These are phyloP conservation scores for Amoebophrya sp. DNA, from an alignment of 169 alveolate genomes.

Conservation along the genomic window DNA sequence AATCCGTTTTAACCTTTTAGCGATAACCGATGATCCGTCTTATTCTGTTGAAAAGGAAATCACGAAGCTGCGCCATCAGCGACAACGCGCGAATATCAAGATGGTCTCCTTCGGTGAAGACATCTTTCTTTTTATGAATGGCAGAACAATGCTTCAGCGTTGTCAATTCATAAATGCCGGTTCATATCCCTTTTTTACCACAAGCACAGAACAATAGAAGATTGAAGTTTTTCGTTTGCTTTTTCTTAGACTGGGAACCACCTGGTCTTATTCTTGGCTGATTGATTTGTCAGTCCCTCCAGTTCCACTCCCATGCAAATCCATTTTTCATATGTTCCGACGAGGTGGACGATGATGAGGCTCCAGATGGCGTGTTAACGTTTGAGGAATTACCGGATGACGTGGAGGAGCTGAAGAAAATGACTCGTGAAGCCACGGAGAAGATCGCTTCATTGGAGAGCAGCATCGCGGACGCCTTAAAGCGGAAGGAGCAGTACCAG, in stretches of 20 bases:
- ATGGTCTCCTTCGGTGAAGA: conserved; percentile 9
- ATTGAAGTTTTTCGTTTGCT: neutral
- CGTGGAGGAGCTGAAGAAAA: neutral
- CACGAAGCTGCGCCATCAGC: neutral
- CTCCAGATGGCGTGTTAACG: neutral
- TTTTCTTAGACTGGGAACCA: too few species aligned
- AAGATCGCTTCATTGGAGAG: neutral
- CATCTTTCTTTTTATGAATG: neutral
- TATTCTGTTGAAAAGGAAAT: neutral
- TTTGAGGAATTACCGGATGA: conserved; percentile 23
- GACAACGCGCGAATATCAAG: neutral
- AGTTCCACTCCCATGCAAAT: too few species aligned
- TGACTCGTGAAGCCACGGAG: neutral
- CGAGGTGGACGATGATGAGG: conserved; percentile 29
- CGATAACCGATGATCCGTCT: conserved; percentile 23
- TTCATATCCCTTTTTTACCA: neutral
- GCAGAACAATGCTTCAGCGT: too few species aligned
- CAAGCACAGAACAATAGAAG: neutral
- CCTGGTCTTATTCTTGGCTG: too few species aligned
- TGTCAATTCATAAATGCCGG: neutral
- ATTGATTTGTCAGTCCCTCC: too few species aligned
- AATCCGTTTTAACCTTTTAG: conserved; percentile 43
- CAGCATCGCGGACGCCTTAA: neutral
- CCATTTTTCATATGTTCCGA: too few species aligned
- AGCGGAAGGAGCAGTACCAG: neutral